Evolutionary conservation across 1,139 yeast genomes (phyloP), one percentile per base, ranked within the genome.

Genomic region (Meyerozyma sp.): DNA sequence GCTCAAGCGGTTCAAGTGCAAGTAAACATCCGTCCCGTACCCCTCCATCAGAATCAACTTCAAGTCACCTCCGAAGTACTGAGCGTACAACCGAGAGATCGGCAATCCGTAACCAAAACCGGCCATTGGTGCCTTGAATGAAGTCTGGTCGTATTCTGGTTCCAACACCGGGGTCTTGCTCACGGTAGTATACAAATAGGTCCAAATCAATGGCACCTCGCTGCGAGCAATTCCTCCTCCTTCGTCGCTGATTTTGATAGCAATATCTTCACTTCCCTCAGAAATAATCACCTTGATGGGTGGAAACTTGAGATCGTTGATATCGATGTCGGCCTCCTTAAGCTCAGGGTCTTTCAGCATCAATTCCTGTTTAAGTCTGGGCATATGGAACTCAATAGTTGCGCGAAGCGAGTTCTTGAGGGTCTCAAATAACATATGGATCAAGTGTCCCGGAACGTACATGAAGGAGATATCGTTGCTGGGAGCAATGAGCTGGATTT

Each of bases 31-130:
- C 1, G 96, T 90, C 9, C 97, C 97, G 55, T 88, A 89, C 10
- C 96, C 96, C 63, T 89, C 96, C 95, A 89, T 87, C 34, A 90
- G 81, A 47, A 88, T 88, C 56, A 90, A 73, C 58, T 84, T 85
- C 63, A 89, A 73, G 56, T 89, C 96, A 8, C 97, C 96, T 3
- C 96, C 95, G 59, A 90, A 89, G 61, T 90, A 90, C 51, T 91
- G 82, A 1, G 96, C 90, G 54, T 90, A 90, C 36, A 90, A 71
- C 49, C 96, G 67, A 41, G 93, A 83, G 47, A 90, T 83, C 2
- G 96, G 96, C 54, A 89, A 73, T 0, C 97, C 96, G 57, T 89
- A 91, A 34, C 96, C 96, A 55, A 86, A 85, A 0, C 96, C 97
- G 40, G 96, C 96, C 88, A 89, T 84, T 44, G 96, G 97, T 1